Evolutionary conservation across 2,329 filamentous ascomycete genomes (phyloP), one percentile per base, ranked within the genome.

Genomic region (Alternaria sp.): DNA sequence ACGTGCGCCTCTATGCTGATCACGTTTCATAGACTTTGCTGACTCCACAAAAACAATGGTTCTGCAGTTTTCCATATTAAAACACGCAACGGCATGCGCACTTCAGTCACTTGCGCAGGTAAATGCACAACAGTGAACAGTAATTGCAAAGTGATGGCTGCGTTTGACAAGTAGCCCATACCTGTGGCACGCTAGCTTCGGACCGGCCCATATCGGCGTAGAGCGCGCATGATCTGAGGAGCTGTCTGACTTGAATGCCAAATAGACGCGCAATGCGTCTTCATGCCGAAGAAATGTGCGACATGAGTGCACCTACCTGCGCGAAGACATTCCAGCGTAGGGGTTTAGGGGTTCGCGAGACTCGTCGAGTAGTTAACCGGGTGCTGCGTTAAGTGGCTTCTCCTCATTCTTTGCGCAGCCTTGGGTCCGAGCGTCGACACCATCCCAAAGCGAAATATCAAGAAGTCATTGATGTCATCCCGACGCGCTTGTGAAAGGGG

Each of bases 391-490:
- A 26, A 20, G 9, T 26, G 20, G 14, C 20, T 39, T 51, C 34
- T 51, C 48, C 32, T 16, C 32, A 34, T 5, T 14, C 12, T 34
- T 34, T 34, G 32, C 14, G 32, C 32, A 34, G 32, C 32, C 12
- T 7, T 2, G 22, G 36, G 22, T 39, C 51, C 51, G 47, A 47
- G 51, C 57, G 32, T 28, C n/a, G 20, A 32, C 39, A 16, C 46
- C 47, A 60, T 16, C 47, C 47, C n/a, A 32, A 51, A 60, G 28
- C 4, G 53, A 54, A 24, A 20, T 44, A 46, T 56, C 24, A 30
- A 56, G 36, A 60, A 51, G 51, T 64, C 62, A 46, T 58, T 62
- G 62, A 62, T 54, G 52, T 64, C 59, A 64, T 61, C 18, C 44
- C 54, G 39, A 39, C 52, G 52, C 44, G 42, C 32, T 34, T 34